Conservation (phyloP, 495 filamentous ascomycete species). For the Penicillium coprophilum region DNA sequence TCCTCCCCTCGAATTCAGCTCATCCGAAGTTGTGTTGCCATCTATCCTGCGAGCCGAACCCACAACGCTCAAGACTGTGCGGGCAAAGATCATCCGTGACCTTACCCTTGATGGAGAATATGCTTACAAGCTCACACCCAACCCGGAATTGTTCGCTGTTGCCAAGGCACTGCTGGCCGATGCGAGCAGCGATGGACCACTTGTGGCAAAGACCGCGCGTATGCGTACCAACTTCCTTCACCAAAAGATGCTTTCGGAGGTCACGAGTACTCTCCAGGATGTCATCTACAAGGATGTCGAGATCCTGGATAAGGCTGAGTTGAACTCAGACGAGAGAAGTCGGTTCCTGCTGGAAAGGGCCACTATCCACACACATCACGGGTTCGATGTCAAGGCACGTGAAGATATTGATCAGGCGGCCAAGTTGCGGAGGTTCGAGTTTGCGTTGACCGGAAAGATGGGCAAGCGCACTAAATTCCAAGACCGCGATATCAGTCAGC, state of each 20-base stretch:
- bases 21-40: conserved; percentile 57
- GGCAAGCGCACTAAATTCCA: conserved; percentile 95
- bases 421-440: conserved; percentile 65
- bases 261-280: conserved; percentile 63
- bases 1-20: conserved; percentile 63
- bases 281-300: conserved; percentile 54
- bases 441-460: conserved; percentile 78
- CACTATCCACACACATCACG: conserved; percentile 80
- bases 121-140: conserved; percentile 79
- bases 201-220: conserved; percentile 43
- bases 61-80: conserved; percentile 36
- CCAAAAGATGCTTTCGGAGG: conserved; percentile 81
- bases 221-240: conserved; percentile 80
- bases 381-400: conserved; percentile 73
- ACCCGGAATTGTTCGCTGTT: conserved; percentile 77
- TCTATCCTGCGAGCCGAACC: conserved; percentile 30
- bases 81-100: conserved; percentile 55
- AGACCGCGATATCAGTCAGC: conserved; percentile 81
- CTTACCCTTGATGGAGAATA: conserved; percentile 82
- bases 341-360: conserved; percentile 78
- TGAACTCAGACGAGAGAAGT: conserved; percentile 49
- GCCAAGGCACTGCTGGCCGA: conserved; percentile 56
- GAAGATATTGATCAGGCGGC: conserved; percentile 68
- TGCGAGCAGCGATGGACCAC: conserved; percentile 33
- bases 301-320: conserved; percentile 42